Percentiles rank a stretch among this genome's conserved stretches.
Evolutionary conservation across 208 protist species (phyloP).

Genomic region (Porcisia hertigi): DNA sequence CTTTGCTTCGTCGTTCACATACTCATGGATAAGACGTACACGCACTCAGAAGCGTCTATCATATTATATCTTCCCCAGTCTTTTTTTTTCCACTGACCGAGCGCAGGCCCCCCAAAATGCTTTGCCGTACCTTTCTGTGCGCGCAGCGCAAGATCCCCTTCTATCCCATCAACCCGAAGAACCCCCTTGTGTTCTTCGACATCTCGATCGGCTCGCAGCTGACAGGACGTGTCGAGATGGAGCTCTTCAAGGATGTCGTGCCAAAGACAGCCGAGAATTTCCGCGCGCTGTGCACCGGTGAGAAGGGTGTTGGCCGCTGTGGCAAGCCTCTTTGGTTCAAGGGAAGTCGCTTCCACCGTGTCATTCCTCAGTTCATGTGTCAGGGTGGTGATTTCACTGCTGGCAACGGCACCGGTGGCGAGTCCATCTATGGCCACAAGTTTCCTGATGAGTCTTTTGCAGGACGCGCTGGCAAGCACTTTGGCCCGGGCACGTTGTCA

Average conservation of each 20-base stretch:
- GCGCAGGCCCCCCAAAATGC: conserved; percentile 1
- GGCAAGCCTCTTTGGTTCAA: conserved; percentile 96
- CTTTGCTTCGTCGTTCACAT: not conserved
- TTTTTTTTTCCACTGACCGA: conserved; percentile 6
- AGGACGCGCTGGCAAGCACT: conserved; percentile 72
- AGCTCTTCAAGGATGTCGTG: conserved; percentile 90
- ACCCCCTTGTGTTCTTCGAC: conserved; percentile 93
- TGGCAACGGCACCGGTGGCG: conserved; percentile 91
- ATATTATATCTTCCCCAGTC: conserved; percentile 5
- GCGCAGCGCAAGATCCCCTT: conserved; percentile 77
- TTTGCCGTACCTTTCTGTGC: conserved; percentile 41
- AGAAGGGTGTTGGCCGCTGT: conserved; percentile 81
- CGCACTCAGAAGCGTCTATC: not conserved
- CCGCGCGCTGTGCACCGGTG: conserved; percentile 91
- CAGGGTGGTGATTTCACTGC: conserved; percentile 97
- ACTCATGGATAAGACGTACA: not conserved
- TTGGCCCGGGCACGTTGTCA: conserved; percentile 77
- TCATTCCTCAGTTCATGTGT: conserved; percentile 94
- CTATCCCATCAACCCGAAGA: conserved; percentile 78
- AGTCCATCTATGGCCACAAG: conserved; percentile 92
- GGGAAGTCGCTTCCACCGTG: conserved; percentile 94
- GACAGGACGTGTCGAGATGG: conserved; percentile 91
- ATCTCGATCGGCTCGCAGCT: conserved; percentile 86
- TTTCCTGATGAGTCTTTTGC: conserved; percentile 95
- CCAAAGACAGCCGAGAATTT: conserved; percentile 97